These are phyloP conservation scores for Clitopilus hobsonii DNA, from an alignment of 768 basidiomycete species.

Conservation along the genomic window DNA sequence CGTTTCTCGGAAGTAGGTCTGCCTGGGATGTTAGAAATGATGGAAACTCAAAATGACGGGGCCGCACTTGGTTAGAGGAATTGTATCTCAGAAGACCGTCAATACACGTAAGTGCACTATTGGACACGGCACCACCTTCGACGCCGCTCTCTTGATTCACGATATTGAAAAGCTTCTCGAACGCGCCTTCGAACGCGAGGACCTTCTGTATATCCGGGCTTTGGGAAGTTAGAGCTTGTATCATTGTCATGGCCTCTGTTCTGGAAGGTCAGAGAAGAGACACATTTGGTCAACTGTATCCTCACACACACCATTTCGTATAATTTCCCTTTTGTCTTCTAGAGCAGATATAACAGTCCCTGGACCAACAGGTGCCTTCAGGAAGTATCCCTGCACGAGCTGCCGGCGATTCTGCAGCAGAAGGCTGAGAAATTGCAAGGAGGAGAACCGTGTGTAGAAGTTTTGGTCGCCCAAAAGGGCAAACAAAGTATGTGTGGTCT, in stretches of 20 bases:
- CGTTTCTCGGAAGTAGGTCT: conserved; percentile 98
- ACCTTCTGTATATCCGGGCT: conserved; percentile 96
- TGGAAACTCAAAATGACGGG: conserved; percentile 4
- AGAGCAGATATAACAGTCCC: conserved; percentile 68
- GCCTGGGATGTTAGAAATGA: background rate
- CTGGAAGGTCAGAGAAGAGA: conserved; percentile 2
- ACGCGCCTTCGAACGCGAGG: conserved; percentile 93
- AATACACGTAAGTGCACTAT: conserved; percentile 81
- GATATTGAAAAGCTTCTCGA: conserved; percentile 91
- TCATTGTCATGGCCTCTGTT: conserved; percentile 77
- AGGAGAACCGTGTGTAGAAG: conserved; percentile 83
- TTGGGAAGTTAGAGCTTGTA: conserved; percentile 76
- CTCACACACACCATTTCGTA: conserved; percentile 70
- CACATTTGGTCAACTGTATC: background rate
- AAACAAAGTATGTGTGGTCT: conserved; percentile 71
- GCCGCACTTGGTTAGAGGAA: conserved; percentile 82
- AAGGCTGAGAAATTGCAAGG: conserved; percentile 75
- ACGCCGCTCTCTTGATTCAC: conserved; percentile 85
- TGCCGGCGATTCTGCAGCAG: conserved; percentile 81
- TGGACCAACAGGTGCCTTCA: conserved; percentile 77
- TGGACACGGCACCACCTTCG: conserved; percentile 83
- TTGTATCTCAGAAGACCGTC: conserved; percentile 90
- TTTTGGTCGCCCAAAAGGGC: conserved; percentile 66
- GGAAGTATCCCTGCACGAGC: conserved; percentile 84
- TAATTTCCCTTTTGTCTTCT: conserved; percentile 85